Conservation (phyloP, 352 stramenopile genomes). For the Pythium dissotocum region DNA sequence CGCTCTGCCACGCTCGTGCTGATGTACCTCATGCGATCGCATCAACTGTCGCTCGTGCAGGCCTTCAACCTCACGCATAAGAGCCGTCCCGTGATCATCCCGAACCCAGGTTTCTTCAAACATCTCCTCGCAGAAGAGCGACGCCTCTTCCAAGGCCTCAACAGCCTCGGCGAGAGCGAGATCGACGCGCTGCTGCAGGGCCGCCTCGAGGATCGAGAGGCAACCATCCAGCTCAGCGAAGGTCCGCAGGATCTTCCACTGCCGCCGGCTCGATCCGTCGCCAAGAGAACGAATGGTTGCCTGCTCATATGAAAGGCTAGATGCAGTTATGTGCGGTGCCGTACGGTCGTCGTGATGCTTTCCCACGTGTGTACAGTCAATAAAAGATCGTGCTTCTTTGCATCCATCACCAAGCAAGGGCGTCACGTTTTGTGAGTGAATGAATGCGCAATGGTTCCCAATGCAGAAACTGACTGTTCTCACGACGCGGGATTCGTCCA, state of each 20-base stretch:
- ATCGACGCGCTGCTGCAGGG: constrained; percentile 52
- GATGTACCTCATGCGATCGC: constrained; percentile 67
- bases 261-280: background rate
- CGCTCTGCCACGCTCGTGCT: constrained; percentile 67
- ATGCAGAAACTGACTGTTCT: background rate
- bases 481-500: constrained; percentile 8
- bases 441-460: background rate
- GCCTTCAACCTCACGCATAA: constrained; percentile 57
- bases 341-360: background rate
- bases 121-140: constrained; percentile 51
- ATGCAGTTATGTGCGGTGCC: background rate
- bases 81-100: constrained; percentile 56
- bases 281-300: background rate
- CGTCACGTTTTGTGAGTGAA: background rate
- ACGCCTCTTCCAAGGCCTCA: constrained; percentile 42
- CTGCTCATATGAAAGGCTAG: background rate
- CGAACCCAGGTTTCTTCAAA: constrained; percentile 61
- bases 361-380: background rate
- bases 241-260: background rate
- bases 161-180: constrained; percentile 50
- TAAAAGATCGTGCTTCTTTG: background rate
- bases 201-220: constrained; percentile 21
- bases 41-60: constrained; percentile 55
- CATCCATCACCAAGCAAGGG: background rate
- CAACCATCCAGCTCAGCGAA: constrained; percentile 3